Evolutionary conservation across 2,329 filamentous ascomycete species (phyloP), one percentile per base, ranked within the genome.

Genomic region (Metarhizium guizhouense): DNA sequence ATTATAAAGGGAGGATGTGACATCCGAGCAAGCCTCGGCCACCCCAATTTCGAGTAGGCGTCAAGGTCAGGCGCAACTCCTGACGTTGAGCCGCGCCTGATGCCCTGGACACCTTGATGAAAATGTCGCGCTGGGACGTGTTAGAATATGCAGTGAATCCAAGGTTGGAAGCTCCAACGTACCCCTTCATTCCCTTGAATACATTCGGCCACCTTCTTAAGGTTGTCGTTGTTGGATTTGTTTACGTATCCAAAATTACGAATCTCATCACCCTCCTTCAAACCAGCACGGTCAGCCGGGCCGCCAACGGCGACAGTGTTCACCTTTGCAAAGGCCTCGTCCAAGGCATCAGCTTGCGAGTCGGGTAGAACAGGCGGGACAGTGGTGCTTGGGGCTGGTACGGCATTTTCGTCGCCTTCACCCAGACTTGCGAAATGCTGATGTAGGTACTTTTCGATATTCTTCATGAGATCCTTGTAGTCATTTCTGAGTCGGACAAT

Each of bases 401-500:
- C 54, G 16, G 54, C 51, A 57, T 59, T 54, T 51, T 74, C 70
- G 54, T 79, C 73, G 30, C 75, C 73, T 58, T 83, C 77, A 59
- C 81, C 78, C 47, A 88, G 69, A 58, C 74, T 83, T n/a, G 90
- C 91, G 69, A 97, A 96, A 67, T 94, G 88, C 61, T 88, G 85
- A 67, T 97, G 90, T n/a, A 99, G 80, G 50, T 85, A 85, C 65
- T 86, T 86, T 70, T 97, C 94, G 62, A 97, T 86, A 57, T 80
- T 77, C 56, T 74, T 74, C 91, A 97, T 96, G 47, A 96, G 74
- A 43, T 85, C 84, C 68, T 95, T 96, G 75, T 96, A 93, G 71
- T 99, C 94, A 67, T 96, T 97, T 61, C 88, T 86, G 43, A 97
- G 79, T 62, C 86, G 80, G 62, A 97, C 94, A 62, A 99, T 96